These are phyloP conservation scores for Sphagnurus paluster DNA, from an alignment of 1,284 basidiomycete genomes.

Conservation along the genomic window DNA sequence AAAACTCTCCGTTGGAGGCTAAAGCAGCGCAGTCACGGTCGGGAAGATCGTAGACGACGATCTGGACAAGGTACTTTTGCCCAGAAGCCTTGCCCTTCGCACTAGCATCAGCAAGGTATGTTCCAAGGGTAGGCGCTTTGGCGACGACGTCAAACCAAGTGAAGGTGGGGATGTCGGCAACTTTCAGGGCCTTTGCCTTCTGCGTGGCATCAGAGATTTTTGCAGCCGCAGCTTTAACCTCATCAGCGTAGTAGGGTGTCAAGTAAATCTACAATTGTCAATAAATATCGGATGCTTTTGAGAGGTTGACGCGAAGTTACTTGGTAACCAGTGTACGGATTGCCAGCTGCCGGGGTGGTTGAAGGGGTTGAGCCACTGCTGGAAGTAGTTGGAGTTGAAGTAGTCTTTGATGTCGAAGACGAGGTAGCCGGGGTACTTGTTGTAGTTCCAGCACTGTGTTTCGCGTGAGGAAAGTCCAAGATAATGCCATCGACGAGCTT, in stretches of 20 bases:
- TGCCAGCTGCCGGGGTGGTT: constrained; percentile 43
- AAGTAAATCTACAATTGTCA: constrained; percentile 43
- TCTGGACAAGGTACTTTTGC: constrained; percentile 55
- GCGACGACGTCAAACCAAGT: constrained; percentile 58
- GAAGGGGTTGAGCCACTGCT: constrained; percentile 23
- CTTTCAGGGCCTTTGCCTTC: constrained; percentile 47
- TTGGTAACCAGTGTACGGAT: constrained; percentile 51
- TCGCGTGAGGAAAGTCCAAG: constrained; percentile 6
- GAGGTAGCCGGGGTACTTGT: constrained; percentile 19
- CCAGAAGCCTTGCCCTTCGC: constrained; percentile 43
- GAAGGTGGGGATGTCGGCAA: constrained; percentile 61
- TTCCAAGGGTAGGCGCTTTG: constrained; percentile 51
- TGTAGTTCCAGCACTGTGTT: constrained; percentile 28
- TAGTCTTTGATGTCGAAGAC: constrained; percentile 20
- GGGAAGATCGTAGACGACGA: constrained; percentile 63
- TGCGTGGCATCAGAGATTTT: constrained; percentile 48
- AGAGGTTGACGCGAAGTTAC: constrained; percentile 28
- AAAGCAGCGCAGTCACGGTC: constrained; percentile 65
- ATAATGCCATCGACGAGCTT: constrained; percentile 20
- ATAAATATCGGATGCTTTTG: neutral
- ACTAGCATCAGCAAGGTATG: constrained; percentile 55
- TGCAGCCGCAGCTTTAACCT: constrained; percentile 51
- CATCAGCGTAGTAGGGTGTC: constrained; percentile 52
- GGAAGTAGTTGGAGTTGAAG: constrained; percentile 22
- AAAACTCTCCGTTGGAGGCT: constrained; percentile 67